Evolutionary conservation across 176 grass and related monocot species (phyloP).

Genomic region (Ampelocalamus luodianensis): DNA sequence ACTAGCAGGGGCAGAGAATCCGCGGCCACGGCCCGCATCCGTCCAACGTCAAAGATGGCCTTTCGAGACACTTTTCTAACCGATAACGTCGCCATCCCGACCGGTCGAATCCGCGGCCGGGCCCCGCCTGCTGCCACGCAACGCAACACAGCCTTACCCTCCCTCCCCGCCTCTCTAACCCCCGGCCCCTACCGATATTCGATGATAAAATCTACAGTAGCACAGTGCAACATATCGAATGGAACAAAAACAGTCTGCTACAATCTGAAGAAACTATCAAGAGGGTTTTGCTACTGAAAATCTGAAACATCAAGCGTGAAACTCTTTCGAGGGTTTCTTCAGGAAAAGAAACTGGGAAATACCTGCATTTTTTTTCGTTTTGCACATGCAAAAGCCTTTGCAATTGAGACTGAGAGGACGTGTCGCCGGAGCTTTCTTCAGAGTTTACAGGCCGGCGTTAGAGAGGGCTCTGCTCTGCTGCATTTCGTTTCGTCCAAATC

Average conservation of each 20-base stretch:
- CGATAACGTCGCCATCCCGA: conserved; percentile 12
- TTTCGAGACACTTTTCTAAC: background rate
- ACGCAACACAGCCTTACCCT: background rate
- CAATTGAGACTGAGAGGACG: background rate
- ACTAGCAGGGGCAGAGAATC: background rate
- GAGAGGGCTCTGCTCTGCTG: background rate
- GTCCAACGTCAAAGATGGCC: background rate
- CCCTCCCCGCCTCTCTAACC: too few relatives aligned
- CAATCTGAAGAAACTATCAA: background rate
- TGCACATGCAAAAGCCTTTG: background rate
- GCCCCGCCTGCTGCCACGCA: background rate
- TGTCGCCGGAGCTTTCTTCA: background rate
- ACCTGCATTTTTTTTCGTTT: background rate
- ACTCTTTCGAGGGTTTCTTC: too few relatives aligned
- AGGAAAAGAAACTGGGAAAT: too few relatives aligned
- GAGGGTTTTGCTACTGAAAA: background rate
- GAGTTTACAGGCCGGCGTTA: background rate
- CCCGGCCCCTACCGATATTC: background rate
- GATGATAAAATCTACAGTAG: background rate
- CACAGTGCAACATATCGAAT: background rate
- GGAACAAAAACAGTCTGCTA: background rate
- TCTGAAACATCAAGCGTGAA: background rate
- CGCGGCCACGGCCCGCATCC: background rate
- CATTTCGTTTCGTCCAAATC: background rate
- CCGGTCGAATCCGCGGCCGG: conserved; percentile 25